These are phyloP conservation scores for Boletus mariae DNA, from an alignment of 1,284 basidiomycete genomes.

Conservation along the genomic window DNA sequence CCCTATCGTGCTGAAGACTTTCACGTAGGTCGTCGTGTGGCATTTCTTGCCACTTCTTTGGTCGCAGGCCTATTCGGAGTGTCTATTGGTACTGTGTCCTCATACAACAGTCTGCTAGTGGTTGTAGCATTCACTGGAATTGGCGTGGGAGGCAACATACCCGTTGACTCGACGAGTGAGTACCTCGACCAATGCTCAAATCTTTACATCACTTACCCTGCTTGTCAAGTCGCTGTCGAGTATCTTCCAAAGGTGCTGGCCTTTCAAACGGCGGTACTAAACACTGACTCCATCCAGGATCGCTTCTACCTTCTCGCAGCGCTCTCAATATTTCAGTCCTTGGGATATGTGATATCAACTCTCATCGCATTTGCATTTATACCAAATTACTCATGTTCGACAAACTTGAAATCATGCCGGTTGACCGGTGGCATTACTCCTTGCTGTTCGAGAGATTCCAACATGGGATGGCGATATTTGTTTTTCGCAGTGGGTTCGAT, in stretches of 20 bases:
- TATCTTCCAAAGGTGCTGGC: constrained; percentile 14
- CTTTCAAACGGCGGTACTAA: not conserved
- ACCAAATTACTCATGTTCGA: constrained; percentile 16
- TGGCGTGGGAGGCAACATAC: constrained; percentile 18
- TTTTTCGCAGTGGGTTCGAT: constrained; percentile 12
- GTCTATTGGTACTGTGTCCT: constrained; percentile 11
- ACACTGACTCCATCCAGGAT: constrained; percentile 6
- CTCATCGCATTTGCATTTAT: constrained; percentile 13
- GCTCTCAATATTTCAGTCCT: constrained; percentile 10
- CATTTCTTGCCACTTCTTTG: constrained; percentile 14
- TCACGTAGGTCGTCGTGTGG: constrained; percentile 14
- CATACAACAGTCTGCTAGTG: constrained; percentile 13
- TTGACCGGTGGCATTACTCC: constrained; percentile 12
- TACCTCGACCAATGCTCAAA: not conserved
- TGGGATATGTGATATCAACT: not conserved
- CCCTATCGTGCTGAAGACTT: not conserved
- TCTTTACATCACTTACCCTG: not conserved
- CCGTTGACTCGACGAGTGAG: constrained; percentile 19
- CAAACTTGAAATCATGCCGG: constrained; percentile 11
- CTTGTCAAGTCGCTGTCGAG: constrained; percentile 11
- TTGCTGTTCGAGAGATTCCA: constrained; percentile 15
- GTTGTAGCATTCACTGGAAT: constrained; percentile 13
- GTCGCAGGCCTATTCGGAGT: constrained; percentile 16
- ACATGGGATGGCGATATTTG: constrained; percentile 23
- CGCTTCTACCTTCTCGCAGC: constrained; percentile 20